Evolutionary conservation across 768 basidiomycete genomes (phyloP).

Genomic region (Suillus tomentosus): DNA sequence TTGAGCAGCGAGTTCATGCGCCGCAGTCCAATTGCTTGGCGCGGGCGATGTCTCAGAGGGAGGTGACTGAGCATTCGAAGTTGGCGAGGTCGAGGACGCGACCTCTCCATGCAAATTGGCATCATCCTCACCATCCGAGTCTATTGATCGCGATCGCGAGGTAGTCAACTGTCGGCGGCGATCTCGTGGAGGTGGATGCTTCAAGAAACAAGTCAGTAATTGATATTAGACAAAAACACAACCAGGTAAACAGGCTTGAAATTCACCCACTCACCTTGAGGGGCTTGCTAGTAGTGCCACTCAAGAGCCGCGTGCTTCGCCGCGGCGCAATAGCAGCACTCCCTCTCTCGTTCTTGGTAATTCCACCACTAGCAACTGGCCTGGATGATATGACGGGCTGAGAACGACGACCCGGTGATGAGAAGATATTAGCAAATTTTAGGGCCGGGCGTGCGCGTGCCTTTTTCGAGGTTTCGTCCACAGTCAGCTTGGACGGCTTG

Average conservation of each 20-base stretch:
- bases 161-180: conserved; percentile 58
- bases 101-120: conserved; percentile 45
- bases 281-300: conserved; percentile 55
- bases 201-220: conserved; percentile 31
- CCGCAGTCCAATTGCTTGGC: conserved; percentile 61
- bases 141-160: conserved; percentile 60
- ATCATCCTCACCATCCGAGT: conserved; percentile 76
- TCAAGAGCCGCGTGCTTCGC: conserved; percentile 73
- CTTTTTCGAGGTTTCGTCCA: conserved; percentile 83
- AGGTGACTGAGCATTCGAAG: conserved; percentile 59
- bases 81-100: conserved; percentile 62
- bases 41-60: conserved; percentile 65
- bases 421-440: conserved; percentile 86
- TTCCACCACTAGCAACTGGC: conserved; percentile 41
- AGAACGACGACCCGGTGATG: conserved; percentile 79
- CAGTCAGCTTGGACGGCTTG: conserved; percentile 60
- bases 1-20: conserved; percentile 71
- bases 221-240: conserved; percentile 22
- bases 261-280: conserved; percentile 50
- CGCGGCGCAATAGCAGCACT: conserved; percentile 53
- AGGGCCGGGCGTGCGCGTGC: conserved; percentile 88
- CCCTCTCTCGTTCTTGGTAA: conserved; percentile 52
- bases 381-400: conserved; percentile 72
- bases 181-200: conserved; percentile 48
- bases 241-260: conserved; percentile 5